phyloP scores from a whole-genome alignment of 768 basidiomycete genomes.

The Hygrocybe coccinea region DNA sequence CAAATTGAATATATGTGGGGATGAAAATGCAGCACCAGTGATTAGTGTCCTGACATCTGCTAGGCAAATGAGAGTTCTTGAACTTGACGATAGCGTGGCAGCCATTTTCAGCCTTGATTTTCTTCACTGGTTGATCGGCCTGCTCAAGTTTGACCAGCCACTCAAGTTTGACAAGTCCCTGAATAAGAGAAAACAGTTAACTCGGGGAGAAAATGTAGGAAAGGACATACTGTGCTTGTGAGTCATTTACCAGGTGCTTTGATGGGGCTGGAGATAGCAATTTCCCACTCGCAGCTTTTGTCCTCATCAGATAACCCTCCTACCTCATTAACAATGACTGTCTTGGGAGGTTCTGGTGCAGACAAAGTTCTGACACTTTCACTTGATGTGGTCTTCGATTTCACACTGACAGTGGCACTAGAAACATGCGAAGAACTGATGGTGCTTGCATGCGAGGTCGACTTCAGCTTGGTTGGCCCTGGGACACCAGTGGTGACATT shows the following conservation, averaged over 20 bases:
- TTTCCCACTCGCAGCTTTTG: background rate
- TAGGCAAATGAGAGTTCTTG: background rate
- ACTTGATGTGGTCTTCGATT: too few species aligned
- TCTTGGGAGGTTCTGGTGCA: too few species aligned
- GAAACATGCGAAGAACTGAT: too few species aligned
- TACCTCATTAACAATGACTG: too few species aligned
- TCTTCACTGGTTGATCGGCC: background rate
- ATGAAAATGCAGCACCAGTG: background rate
- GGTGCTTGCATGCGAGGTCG: too few species aligned
- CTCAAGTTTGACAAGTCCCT: background rate
- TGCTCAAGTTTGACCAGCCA: background rate
- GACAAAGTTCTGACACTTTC: too few species aligned
- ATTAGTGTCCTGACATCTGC: background rate
- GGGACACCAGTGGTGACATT: too few species aligned
- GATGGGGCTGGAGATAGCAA: background rate
- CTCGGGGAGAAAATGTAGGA: background rate
- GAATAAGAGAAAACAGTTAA: background rate
- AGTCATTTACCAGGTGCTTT: background rate
- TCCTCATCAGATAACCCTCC: background rate
- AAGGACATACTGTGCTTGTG: background rate
- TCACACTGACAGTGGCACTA: too few species aligned
- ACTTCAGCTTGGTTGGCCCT: too few species aligned
- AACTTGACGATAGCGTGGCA: background rate
- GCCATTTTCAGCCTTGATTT: background rate
- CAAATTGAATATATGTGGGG: conserved; percentile 6